Evolutionary conservation across 768 basidiomycete genomes (phyloP).

Genomic region (Albatrellus ellisii): DNA sequence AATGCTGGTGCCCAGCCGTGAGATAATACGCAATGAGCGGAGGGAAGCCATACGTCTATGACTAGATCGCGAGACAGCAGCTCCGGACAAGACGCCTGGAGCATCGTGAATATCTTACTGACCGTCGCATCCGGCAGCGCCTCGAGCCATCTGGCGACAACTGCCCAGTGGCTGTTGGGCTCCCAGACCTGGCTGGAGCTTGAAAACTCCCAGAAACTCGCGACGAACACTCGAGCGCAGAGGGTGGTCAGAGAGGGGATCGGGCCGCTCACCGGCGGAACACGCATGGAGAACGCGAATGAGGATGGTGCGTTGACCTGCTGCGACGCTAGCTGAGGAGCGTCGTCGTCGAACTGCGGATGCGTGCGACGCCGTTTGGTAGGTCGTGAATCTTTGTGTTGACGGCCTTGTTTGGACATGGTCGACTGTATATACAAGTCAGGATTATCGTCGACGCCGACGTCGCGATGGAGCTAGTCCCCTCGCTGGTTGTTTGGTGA

Average conservation of each 20-base stretch:
- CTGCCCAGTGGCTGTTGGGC: slow-evolving; percentile 6
- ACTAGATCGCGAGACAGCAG: slow-evolving; percentile 43
- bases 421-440: too few species aligned
- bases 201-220: slow-evolving; percentile 28
- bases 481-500: too few species aligned
- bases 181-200: slow-evolving; percentile 27
- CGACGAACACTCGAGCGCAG: slow-evolving; percentile 39
- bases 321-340: slow-evolving; percentile 22
- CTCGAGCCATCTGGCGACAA: slow-evolving; percentile 27
- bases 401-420: too few species aligned
- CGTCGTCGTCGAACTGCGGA: slow-evolving; percentile 31
- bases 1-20: slow-evolving; percentile 27
- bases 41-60: slow-evolving; percentile 28
- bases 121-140: slow-evolving; percentile 38
- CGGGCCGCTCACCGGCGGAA: slow-evolving; percentile 17
- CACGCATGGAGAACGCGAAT: slow-evolving; percentile 30
- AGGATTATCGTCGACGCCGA: too few species aligned
- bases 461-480: too few species aligned
- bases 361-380: slow-evolving; percentile 20
- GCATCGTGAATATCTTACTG: slow-evolving; percentile 36
- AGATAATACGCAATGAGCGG: neutral
- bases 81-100: slow-evolving; percentile 36
- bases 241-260: slow-evolving; percentile 35
- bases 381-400: slow-evolving; percentile 3
- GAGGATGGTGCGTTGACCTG: slow-evolving; percentile 33